Conservation (phyloP, 176 grass and related monocot genomes). For the Cenchrus purpureus region DNA sequence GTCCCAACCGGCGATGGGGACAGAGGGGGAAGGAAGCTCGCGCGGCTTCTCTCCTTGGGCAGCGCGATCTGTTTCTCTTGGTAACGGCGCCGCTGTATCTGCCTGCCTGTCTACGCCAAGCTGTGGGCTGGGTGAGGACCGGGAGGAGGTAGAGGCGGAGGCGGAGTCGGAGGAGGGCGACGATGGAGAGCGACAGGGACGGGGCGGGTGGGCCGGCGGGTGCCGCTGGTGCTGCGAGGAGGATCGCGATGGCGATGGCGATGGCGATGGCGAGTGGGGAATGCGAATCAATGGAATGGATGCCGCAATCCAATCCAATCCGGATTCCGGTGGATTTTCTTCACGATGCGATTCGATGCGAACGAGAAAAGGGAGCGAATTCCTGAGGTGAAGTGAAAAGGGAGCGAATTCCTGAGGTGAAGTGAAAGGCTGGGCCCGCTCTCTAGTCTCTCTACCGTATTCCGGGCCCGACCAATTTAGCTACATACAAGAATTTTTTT, state of each 20-base stretch:
- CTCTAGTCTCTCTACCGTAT: too few relatives aligned
- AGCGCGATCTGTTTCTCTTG: slow-evolving; percentile 18
- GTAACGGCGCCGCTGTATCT: slow-evolving; percentile 6
- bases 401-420: too few relatives aligned
- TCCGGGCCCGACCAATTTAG: not conserved
- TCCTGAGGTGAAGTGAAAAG: too few relatives aligned
- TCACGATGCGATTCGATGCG: slow-evolving; percentile 28
- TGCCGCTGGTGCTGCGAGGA: not conserved
- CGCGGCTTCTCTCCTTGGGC: slow-evolving; percentile 8
- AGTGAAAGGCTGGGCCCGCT: too few relatives aligned
- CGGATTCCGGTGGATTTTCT: slow-evolving; percentile 29
- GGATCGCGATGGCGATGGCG: slow-evolving; percentile 10
- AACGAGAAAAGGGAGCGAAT: not conserved
- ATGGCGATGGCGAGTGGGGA: not conserved
- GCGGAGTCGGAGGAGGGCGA: not conserved
- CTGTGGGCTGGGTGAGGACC: not conserved
- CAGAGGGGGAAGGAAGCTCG: too few relatives aligned
- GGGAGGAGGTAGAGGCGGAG: not conserved
- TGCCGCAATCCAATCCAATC: slow-evolving; percentile 35
- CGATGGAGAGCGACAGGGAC: not conserved
- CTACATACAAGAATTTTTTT: too few relatives aligned
- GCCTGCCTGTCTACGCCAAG: not conserved
- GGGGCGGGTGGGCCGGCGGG: slow-evolving; percentile 12
- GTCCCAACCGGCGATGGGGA: not conserved
- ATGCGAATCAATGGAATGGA: slow-evolving; percentile 8